Evolutionary conservation across 2,329 filamentous ascomycete species (phyloP).

Genomic region (Clonostachys rosea): DNA sequence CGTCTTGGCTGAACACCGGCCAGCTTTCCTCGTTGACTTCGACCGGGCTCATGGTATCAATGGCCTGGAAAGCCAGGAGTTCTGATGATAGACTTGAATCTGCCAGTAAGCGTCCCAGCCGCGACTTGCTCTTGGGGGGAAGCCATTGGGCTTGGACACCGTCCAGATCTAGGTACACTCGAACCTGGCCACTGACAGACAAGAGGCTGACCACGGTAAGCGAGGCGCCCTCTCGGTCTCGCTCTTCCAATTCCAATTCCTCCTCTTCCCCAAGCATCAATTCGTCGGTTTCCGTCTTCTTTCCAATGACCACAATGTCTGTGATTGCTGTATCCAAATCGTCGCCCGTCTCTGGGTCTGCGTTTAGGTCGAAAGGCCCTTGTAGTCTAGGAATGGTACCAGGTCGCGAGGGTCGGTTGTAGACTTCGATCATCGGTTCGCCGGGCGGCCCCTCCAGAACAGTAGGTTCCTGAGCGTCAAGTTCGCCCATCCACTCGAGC

Average conservation of each 20-base stretch:
- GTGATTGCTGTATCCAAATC: constrained; percentile 52
- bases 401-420: constrained; percentile 49
- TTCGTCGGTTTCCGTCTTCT: constrained; percentile 55
- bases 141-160: constrained; percentile 65
- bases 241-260: constrained; percentile 50
- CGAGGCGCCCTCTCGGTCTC: constrained; percentile 46
- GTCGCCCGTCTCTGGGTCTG: constrained; percentile 51
- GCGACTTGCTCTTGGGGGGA: constrained; percentile 49
- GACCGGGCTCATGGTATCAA: constrained; percentile 51
- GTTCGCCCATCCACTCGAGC: constrained; percentile 62
- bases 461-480: constrained; percentile 58
- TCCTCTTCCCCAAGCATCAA: constrained; percentile 62
- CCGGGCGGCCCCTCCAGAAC: constrained; percentile 42
- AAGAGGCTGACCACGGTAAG: constrained; percentile 55
- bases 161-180: constrained; percentile 57
- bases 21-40: constrained; percentile 54
- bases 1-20: constrained; percentile 59
- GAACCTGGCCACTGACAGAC: constrained; percentile 55
- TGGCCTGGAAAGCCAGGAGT: constrained; percentile 56
- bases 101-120: constrained; percentile 29
- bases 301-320: constrained; percentile 59
- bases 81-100: constrained; percentile 32
- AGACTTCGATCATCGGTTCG: constrained; percentile 50
- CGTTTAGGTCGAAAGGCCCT: constrained; percentile 55
- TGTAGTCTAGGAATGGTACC: constrained; percentile 56